Percentiles rank a stretch among this genome's conserved stretches.
These are phyloP conservation scores for Rhodotorula toruloides DNA, from an alignment of 768 basidiomycete species.

Conservation along the genomic window DNA sequence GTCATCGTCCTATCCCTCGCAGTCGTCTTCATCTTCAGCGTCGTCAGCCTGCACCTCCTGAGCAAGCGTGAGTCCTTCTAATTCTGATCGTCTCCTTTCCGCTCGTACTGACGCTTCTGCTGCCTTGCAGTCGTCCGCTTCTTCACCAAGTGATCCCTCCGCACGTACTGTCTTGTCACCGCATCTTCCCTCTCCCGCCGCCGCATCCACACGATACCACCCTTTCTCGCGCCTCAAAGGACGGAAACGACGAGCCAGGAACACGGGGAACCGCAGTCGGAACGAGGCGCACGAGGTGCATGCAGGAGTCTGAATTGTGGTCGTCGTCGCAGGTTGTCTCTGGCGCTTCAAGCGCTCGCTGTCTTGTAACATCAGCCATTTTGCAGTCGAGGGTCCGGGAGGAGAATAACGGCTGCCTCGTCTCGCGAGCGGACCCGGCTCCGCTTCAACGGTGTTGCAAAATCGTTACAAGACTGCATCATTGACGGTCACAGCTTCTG, in stretches of 20 bases:
- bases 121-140: constrained; percentile 15
- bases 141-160: constrained; percentile 25
- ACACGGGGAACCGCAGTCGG: too few species aligned
- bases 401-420: too few species aligned
- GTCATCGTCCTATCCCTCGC: constrained; percentile 43
- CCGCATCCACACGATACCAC: background rate
- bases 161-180: background rate
- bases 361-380: too few species aligned
- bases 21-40: constrained; percentile 43
- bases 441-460: too few species aligned
- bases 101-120: background rate
- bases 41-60: constrained; percentile 42
- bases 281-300: too few species aligned
- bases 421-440: too few species aligned
- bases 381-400: too few species aligned
- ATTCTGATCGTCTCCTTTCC: background rate
- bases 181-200: background rate
- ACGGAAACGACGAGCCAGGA: background rate
- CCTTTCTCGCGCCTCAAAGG: background rate
- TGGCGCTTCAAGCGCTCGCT: too few species aligned
- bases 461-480: too few species aligned
- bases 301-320: too few species aligned
- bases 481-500: too few species aligned
- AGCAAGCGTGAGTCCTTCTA: constrained; percentile 26
- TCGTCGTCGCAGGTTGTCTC: too few species aligned